Percentiles rank a stretch among this genome's conserved stretches.
phyloP scores from a whole-genome alignment of 352 stramenopile genomes.

The Phytophthora pluvialis region DNA sequence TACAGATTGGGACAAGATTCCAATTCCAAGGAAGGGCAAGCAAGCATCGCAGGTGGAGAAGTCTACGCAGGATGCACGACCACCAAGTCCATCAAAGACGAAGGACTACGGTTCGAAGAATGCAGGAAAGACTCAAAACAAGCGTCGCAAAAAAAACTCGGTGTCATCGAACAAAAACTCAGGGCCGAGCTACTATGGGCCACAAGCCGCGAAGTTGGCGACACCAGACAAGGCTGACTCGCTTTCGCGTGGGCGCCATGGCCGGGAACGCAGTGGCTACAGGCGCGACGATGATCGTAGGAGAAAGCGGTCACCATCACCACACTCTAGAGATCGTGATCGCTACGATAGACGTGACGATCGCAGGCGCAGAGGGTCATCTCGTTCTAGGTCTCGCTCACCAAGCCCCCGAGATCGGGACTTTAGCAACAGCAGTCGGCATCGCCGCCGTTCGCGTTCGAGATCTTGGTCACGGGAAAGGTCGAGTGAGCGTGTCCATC shows the following conservation, averaged over 20 bases:
- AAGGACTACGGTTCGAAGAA: slow-evolving; percentile 17
- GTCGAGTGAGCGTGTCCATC: slow-evolving; percentile 32
- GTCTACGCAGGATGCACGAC: not conserved
- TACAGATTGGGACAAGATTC: slow-evolving; percentile 53
- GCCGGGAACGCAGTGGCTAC: slow-evolving; percentile 20
- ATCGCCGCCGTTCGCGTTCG: slow-evolving; percentile 27
- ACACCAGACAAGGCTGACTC: slow-evolving; percentile 29
- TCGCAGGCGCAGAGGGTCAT: slow-evolving; percentile 30
- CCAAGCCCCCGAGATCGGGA: slow-evolving; percentile 34
- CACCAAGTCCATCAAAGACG: slow-evolving; percentile 3
- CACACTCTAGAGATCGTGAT: slow-evolving; percentile 23
- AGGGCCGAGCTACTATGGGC: slow-evolving; percentile 46
- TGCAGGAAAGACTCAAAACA: slow-evolving; percentile 24
- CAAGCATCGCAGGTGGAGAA: slow-evolving; percentile 18
- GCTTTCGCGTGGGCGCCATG: slow-evolving; percentile 16
- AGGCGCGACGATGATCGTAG: slow-evolving; percentile 28
- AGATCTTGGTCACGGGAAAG: slow-evolving; percentile 35
- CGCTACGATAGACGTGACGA: slow-evolving; percentile 28
- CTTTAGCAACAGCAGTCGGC: slow-evolving; percentile 21
- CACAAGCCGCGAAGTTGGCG: slow-evolving; percentile 20
- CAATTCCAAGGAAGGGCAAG: slow-evolving; percentile 59
- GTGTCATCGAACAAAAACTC: slow-evolving; percentile 25
- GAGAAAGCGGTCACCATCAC: slow-evolving; percentile 31
- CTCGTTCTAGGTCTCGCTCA: slow-evolving; percentile 42
- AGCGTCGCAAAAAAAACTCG: slow-evolving; percentile 29